These are phyloP conservation scores for Didymella glomerata DNA, from an alignment of 2,329 filamentous ascomycete species.

Conservation along the genomic window DNA sequence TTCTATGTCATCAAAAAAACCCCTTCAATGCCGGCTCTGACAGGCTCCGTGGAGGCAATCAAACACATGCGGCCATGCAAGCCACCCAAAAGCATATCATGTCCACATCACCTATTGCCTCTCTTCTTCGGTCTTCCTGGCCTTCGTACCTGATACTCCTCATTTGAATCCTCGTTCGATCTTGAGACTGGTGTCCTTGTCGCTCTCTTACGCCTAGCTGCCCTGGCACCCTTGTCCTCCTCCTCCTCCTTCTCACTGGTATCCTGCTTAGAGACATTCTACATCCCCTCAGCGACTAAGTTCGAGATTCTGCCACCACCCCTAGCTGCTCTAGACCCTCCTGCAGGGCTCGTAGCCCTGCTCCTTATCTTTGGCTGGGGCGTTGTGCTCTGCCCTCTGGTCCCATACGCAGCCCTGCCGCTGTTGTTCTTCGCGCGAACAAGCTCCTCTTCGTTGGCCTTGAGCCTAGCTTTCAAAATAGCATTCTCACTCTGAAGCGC, in stretches of 20 bases:
- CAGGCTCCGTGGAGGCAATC: background rate
- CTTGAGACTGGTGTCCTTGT: background rate
- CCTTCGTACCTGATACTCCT: background rate
- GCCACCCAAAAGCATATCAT: background rate
- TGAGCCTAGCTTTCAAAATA: conserved; percentile 27
- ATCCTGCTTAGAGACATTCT: background rate
- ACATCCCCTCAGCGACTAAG: conserved; percentile 12
- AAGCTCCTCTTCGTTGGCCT: conserved; percentile 37
- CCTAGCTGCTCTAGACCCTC: background rate
- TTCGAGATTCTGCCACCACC: conserved; percentile 10
- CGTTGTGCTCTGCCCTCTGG: conserved; percentile 41
- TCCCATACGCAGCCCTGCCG: conserved; percentile 38
- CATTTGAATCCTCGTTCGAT: background rate
- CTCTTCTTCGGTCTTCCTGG: background rate
- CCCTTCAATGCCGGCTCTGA: background rate
- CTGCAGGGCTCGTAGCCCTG: conserved; percentile 41
- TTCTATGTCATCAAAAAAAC: background rate
- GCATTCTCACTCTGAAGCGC: conserved; percentile 20
- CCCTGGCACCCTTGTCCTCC: background rate
- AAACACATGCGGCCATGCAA: background rate
- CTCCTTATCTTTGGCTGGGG: conserved; percentile 39
- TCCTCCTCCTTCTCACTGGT: background rate
- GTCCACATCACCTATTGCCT: background rate
- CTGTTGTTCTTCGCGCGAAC: conserved; percentile 26
- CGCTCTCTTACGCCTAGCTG: background rate